phyloP scores from a whole-genome alignment of 1,139 yeast species.

The Yamadazyma taylorii region DNA sequence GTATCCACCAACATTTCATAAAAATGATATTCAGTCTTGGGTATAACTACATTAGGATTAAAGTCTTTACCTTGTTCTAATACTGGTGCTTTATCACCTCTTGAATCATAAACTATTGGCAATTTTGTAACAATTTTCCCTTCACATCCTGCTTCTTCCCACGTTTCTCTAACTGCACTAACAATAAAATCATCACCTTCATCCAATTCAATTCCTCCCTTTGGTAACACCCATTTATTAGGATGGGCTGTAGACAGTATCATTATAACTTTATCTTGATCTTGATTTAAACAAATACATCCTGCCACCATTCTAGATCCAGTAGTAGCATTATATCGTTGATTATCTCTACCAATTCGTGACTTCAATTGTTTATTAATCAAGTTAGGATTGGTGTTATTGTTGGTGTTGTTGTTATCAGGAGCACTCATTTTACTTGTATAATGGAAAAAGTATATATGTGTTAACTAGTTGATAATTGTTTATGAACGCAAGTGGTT shows the following conservation, averaged over 20 bases:
- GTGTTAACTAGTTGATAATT: too few relatives aligned
- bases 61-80: constrained; percentile 40
- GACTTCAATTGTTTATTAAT: constrained; percentile 23
- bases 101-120: constrained; percentile 66
- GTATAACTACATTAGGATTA: constrained; percentile 42
- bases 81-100: constrained; percentile 64
- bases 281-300: constrained; percentile 66
- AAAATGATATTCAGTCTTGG: constrained; percentile 80
- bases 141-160: constrained; percentile 96
- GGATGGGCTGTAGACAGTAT: constrained; percentile 69
- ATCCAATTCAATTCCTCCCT: constrained; percentile 92
- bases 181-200: constrained; percentile 57
- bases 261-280: constrained; percentile 65
- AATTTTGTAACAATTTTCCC: constrained; percentile 57
- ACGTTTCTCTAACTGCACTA: constrained; percentile 83
- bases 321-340: constrained; percentile 45
- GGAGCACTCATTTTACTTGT: too few relatives aligned
- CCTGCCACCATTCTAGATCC: constrained; percentile 93
- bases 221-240: constrained; percentile 84
- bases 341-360: constrained; percentile 39
- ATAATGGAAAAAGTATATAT: too few relatives aligned
- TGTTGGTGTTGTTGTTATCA: too few relatives aligned
- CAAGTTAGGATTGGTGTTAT: constrained; percentile 13
- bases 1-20: constrained; percentile 67
- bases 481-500: too few relatives aligned